Evolutionary conservation across 2,329 filamentous ascomycete genomes (phyloP).

Genomic region (Pseudocercospora fuligena): DNA sequence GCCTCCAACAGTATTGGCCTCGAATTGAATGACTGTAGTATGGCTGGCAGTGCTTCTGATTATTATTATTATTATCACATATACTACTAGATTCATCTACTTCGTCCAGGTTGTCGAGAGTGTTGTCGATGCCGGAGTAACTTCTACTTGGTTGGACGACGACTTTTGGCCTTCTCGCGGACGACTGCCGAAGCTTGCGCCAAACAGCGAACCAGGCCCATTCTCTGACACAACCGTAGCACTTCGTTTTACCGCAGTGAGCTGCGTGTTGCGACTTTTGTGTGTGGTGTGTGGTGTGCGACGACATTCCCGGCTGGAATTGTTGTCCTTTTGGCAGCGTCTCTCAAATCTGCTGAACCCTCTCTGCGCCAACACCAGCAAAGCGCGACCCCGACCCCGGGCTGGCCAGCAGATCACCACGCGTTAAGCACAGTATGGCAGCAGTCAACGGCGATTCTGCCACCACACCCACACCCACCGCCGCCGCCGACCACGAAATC

Average conservation of each 20-base stretch:
- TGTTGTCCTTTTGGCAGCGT: neutral
- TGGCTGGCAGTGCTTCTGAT: too few relatives aligned
- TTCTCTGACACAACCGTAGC: neutral
- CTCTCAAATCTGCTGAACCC: neutral
- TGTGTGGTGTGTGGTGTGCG: neutral
- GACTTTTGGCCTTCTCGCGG: neutral
- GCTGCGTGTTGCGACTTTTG: neutral
- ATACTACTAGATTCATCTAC: too few relatives aligned
- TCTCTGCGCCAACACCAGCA: conserved; percentile 6
- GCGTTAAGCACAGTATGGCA: conserved; percentile 27
- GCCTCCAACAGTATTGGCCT: too few relatives aligned
- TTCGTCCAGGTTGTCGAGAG: too few relatives aligned
- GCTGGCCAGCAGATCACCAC: conserved; percentile 16
- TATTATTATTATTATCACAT: too few relatives aligned
- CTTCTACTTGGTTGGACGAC: neutral
- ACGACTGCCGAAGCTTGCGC: neutral
- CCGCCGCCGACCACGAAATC: conserved; percentile 14
- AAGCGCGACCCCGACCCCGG: conserved; percentile 16
- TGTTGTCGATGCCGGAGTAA: neutral
- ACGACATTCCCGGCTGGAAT: neutral
- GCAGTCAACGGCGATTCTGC: conserved; percentile 21
- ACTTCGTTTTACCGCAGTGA: neutral
- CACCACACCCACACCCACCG: conserved; percentile 13
- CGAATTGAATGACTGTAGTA: too few relatives aligned
- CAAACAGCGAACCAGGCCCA: neutral